phyloP scores from a whole-genome alignment of 1,139 yeast genomes.

The Pichia sp. region DNA sequence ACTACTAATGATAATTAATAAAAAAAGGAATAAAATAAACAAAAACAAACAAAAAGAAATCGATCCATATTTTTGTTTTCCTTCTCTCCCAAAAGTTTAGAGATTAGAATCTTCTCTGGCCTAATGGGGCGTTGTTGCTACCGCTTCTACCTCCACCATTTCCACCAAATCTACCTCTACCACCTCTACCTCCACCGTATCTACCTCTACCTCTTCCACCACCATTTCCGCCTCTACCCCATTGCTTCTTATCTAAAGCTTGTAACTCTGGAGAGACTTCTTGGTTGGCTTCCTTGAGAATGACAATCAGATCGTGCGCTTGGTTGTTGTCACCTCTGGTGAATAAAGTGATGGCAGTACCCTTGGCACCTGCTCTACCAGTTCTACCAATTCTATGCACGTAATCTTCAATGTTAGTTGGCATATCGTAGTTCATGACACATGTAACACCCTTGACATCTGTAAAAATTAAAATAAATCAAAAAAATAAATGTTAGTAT shows the following conservation, averaged over 20 bases:
- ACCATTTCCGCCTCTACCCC: constrained; percentile 47
- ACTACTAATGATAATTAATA: neutral
- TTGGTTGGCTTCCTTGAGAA: constrained; percentile 95
- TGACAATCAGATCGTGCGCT: constrained; percentile 87
- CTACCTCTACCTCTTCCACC: constrained; percentile 47
- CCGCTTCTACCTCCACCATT: constrained; percentile 41
- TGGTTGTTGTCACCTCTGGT: constrained; percentile 81
- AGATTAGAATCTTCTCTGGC: constrained; percentile 19
- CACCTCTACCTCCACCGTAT: constrained; percentile 42
- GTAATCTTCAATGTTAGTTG: constrained; percentile 96
- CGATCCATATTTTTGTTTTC: neutral
- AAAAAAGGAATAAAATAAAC: neutral
- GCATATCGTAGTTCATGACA: constrained; percentile 95
- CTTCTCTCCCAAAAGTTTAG: neutral
- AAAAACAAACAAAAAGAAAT: neutral
- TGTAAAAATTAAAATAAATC: constrained; percentile 30
- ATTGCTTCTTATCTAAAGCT: constrained; percentile 47
- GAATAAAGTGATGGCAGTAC: constrained; percentile 94
- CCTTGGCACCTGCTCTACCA: constrained; percentile 96
- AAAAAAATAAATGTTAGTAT: constrained; percentile 12
- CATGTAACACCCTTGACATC: constrained; percentile 96
- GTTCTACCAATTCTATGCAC: constrained; percentile 97
- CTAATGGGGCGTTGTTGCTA: constrained; percentile 27
- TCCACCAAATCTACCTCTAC: constrained; percentile 39
- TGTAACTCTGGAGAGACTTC: constrained; percentile 64